These are phyloP conservation scores for Grammothele lineata DNA, from an alignment of 768 basidiomycete species.

Conservation along the genomic window DNA sequence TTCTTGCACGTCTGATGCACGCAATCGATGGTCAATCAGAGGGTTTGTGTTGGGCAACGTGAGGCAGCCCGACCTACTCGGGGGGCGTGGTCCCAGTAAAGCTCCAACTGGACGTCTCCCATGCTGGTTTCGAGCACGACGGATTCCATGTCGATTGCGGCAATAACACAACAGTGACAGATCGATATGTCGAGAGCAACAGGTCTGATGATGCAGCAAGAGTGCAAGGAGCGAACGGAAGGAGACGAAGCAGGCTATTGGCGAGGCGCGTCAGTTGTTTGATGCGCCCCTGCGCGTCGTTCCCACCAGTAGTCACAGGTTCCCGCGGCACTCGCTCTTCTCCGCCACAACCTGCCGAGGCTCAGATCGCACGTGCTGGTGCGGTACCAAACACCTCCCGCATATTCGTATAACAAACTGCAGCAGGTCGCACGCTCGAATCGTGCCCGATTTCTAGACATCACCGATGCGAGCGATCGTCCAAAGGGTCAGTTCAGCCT, in stretches of 20 bases:
- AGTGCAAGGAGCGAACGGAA: neutral
- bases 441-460: too few relatives aligned
- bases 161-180: too few relatives aligned
- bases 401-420: too few relatives aligned
- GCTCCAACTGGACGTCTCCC: constrained; percentile 84
- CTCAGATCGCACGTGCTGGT: too few relatives aligned
- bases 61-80: constrained; percentile 33
- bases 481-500: constrained; percentile 79
- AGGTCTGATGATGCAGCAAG: too few relatives aligned
- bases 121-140: constrained; percentile 79
- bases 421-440: too few relatives aligned
- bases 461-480: constrained; percentile 75
- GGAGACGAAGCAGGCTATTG: too few relatives aligned
- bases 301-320: neutral
- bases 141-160: constrained; percentile 38
- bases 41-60: neutral
- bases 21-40: constrained; percentile 16
- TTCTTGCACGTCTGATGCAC: constrained; percentile 82
- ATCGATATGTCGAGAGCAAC: too few relatives aligned
- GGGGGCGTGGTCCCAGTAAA: constrained; percentile 93
- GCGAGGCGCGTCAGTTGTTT: too few relatives aligned
- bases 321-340: neutral
- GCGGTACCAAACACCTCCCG: neutral
- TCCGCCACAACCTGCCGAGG: neutral
- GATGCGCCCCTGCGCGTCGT: neutral